These are phyloP conservation scores for Glarea lozoyensis DNA, from an alignment of 495 filamentous ascomycete species.

Conservation along the genomic window DNA sequence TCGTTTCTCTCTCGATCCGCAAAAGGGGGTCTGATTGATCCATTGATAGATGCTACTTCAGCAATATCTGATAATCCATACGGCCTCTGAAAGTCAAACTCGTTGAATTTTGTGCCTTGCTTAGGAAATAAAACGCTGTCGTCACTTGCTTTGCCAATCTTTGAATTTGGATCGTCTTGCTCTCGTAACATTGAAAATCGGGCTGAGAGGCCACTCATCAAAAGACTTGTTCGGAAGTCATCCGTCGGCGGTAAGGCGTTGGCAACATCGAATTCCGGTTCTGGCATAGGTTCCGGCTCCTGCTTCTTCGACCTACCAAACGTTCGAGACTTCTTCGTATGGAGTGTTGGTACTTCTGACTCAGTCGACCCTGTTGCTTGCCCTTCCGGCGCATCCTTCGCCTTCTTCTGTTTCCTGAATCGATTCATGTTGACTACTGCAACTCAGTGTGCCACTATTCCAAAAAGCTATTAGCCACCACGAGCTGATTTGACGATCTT, in stretches of 20 bases:
- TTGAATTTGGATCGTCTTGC: constrained; percentile 81
- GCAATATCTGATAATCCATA: constrained; percentile 71
- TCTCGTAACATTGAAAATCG: constrained; percentile 94
- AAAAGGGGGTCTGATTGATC: constrained; percentile 51
- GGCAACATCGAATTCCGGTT: constrained; percentile 61
- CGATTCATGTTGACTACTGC: constrained; percentile 51
- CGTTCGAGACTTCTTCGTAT: constrained; percentile 42
- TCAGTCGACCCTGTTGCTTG: constrained; percentile 37
- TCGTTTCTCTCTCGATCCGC: constrained; percentile 19
- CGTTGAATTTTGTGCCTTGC: constrained; percentile 61
- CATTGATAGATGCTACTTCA: constrained; percentile 73
- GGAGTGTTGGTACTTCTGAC: constrained; percentile 35
- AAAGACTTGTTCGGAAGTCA: constrained; percentile 90
- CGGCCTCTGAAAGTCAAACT: constrained; percentile 34
- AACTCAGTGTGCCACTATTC: not conserved
- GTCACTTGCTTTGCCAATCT: constrained; percentile 87
- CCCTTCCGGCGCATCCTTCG: constrained; percentile 45
- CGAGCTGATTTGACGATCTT: not conserved
- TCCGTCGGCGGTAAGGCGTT: constrained; percentile 71
- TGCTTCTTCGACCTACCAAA: constrained; percentile 50
- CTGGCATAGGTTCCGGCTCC: constrained; percentile 42
- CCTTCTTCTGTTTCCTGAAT: constrained; percentile 64
- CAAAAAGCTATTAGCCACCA: not conserved
- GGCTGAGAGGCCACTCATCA: constrained; percentile 92
- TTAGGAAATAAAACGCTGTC: constrained; percentile 85